Percentiles rank a stretch among this genome's conserved stretches.
phyloP scores from a whole-genome alignment of 2,329 filamentous ascomycete species.

The Podosphaera xanthii region DNA sequence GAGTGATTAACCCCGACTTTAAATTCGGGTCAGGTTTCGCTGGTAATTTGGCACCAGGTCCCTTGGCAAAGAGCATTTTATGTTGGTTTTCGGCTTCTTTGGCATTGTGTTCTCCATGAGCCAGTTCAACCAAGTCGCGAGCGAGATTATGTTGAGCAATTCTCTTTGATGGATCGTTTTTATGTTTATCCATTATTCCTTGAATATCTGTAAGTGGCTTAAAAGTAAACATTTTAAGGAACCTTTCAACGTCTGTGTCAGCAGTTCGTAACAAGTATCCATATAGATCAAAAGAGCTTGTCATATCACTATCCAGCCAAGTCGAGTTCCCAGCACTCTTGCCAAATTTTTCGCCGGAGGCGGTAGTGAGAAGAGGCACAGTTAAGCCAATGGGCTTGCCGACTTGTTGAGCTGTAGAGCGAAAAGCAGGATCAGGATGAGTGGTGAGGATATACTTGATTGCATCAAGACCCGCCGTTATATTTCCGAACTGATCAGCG shows the following conservation, averaged over 20 bases:
- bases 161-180: constrained; percentile 42
- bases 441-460: constrained; percentile 49
- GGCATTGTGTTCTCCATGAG: constrained; percentile 49
- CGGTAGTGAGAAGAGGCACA: constrained; percentile 68
- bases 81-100: constrained; percentile 35
- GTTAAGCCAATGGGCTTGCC: constrained; percentile 58
- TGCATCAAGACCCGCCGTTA: constrained; percentile 68
- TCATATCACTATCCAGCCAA: constrained; percentile 72
- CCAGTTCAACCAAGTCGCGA: constrained; percentile 55
- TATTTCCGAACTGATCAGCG: constrained; percentile 92
- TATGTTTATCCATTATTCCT: constrained; percentile 44
- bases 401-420: constrained; percentile 20
- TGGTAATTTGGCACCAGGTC: constrained; percentile 1
- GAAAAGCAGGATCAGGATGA: constrained; percentile 25
- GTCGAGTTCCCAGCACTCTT: constrained; percentile 87
- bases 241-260: constrained; percentile 58
- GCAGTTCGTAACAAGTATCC: constrained; percentile 68
- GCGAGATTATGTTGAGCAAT: constrained; percentile 68
- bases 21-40: neutral
- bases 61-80: constrained; percentile 23
- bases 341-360: constrained; percentile 73
- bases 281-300: constrained; percentile 67
- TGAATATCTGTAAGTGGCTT: constrained; percentile 48
- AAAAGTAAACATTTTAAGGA: constrained; percentile 82
- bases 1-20: constrained; percentile 6